Conservation (phyloP, 176 grass and related monocot genomes). For the Sorghum bicolor region DNA sequence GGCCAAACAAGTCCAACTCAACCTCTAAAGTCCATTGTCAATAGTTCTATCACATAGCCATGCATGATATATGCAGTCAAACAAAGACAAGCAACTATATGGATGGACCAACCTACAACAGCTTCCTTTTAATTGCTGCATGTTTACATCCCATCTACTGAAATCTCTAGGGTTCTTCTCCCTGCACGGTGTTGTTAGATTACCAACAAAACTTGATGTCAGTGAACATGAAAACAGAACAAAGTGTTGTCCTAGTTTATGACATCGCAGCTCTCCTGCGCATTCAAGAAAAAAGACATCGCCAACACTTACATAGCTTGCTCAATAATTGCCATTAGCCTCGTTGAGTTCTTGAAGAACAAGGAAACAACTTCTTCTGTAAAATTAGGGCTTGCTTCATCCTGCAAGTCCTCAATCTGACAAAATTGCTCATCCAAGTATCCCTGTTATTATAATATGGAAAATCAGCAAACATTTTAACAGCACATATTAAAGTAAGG, state of each 20-base stretch:
- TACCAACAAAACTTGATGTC: background rate
- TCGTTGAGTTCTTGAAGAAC: constrained; percentile 79
- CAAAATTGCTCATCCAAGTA: constrained; percentile 92
- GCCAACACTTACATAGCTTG: constrained; percentile 66
- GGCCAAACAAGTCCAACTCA: constrained; percentile 12
- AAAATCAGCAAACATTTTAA: background rate
- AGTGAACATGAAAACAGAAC: background rate
- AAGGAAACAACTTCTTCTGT: constrained; percentile 82
- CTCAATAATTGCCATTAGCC: constrained; percentile 73
- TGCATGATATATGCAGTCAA: background rate
- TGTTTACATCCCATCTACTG: constrained; percentile 58
- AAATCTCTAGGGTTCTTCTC: constrained; percentile 76
- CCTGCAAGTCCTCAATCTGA: constrained; percentile 87
- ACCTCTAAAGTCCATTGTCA: constrained; percentile 1
- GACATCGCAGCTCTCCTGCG: background rate
- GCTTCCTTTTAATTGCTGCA: constrained; percentile 87
- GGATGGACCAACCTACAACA: constrained; percentile 53
- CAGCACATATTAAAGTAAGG: background rate
- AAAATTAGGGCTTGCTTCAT: constrained; percentile 91
- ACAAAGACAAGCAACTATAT: constrained; percentile 1
- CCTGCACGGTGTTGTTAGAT: constrained; percentile 42
- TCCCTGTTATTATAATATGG: constrained; percentile 49
- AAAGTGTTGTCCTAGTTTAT: background rate
- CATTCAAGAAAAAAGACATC: background rate
- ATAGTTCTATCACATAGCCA: constrained; percentile 6